Conservation (phyloP, 73 alveolate species). For the Stentor roeselii region DNA sequence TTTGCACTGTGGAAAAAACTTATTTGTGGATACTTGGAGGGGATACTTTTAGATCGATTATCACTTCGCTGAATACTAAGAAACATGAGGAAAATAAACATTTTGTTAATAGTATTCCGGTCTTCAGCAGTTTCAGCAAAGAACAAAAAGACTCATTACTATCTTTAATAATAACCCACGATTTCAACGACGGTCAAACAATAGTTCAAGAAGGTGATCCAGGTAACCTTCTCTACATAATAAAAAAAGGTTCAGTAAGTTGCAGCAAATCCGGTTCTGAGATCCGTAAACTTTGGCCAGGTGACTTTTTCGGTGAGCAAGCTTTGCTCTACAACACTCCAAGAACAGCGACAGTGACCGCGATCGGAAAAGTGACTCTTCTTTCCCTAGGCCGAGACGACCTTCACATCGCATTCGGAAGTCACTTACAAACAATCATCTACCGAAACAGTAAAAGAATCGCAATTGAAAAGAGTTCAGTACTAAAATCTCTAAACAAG, state of each 20-base stretch:
- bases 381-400: conserved; percentile 53
- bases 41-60: conserved; percentile 26
- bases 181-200: conserved; percentile 39
- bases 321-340: conserved; percentile 95
- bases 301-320: conserved; percentile 96
- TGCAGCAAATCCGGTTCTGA: conserved; percentile 59
- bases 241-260: conserved; percentile 46
- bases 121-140: not conserved
- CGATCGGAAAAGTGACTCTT: conserved; percentile 48
- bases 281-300: conserved; percentile 55
- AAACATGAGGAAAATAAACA: conserved; percentile 26
- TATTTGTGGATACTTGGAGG: conserved; percentile 58
- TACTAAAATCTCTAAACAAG: conserved; percentile 37
- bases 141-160: conserved; percentile 31
- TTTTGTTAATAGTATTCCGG: not conserved
- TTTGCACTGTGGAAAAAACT: conserved; percentile 68
- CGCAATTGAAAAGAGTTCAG: conserved; percentile 49
- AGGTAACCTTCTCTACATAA: conserved; percentile 49
- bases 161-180: conserved; percentile 28
- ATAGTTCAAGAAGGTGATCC: conserved; percentile 59
- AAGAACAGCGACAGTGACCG: conserved; percentile 92
- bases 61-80: not conserved
- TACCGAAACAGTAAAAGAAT: conserved; percentile 50
- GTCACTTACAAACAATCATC: conserved; percentile 41
- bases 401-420: conserved; percentile 41